Evolutionary conservation across 306 rosid species (phyloP).

Genomic region (Inga oerstediana): DNA sequence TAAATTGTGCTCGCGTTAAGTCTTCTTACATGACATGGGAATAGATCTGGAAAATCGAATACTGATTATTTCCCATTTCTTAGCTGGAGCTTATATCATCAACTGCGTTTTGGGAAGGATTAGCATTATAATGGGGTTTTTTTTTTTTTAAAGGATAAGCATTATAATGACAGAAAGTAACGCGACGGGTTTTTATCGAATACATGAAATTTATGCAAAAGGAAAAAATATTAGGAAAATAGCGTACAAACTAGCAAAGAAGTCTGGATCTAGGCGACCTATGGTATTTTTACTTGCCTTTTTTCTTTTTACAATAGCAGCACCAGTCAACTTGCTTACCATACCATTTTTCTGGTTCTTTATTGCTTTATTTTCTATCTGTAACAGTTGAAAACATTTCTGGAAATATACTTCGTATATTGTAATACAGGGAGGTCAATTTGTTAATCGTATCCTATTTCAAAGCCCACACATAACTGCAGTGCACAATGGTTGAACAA

Average conservation of each 20-base stretch:
- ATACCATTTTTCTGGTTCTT: slow-evolving; percentile 22
- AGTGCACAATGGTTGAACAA: not conserved
- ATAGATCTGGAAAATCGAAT: slow-evolving; percentile 28
- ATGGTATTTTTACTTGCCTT: not conserved
- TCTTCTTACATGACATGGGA: not conserved
- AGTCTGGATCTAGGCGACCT: slow-evolving; percentile 28
- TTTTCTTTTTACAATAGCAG: slow-evolving; percentile 7
- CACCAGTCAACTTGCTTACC: not conserved
- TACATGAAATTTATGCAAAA: not conserved
- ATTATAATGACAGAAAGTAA: slow-evolving; percentile 22
- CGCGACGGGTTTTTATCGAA: slow-evolving; percentile 9
- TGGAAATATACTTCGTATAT: not conserved
- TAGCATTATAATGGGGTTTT: slow-evolving; percentile 7
- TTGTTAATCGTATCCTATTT: slow-evolving; percentile 1
- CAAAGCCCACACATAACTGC: slow-evolving; percentile 10
- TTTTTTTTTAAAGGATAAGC: not conserved
- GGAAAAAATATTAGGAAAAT: not conserved
- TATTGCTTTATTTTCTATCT: slow-evolving; percentile 11
- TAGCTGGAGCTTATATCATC: not conserved
- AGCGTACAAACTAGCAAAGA: not conserved
- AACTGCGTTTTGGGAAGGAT: slow-evolving; percentile 27
- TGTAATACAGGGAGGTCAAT: not conserved
- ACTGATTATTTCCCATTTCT: not conserved
- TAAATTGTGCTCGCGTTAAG: not conserved
- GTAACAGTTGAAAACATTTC: slow-evolving; percentile 27